phyloP scores from a whole-genome alignment of 768 basidiomycete genomes.

The Lepiota venenata region DNA sequence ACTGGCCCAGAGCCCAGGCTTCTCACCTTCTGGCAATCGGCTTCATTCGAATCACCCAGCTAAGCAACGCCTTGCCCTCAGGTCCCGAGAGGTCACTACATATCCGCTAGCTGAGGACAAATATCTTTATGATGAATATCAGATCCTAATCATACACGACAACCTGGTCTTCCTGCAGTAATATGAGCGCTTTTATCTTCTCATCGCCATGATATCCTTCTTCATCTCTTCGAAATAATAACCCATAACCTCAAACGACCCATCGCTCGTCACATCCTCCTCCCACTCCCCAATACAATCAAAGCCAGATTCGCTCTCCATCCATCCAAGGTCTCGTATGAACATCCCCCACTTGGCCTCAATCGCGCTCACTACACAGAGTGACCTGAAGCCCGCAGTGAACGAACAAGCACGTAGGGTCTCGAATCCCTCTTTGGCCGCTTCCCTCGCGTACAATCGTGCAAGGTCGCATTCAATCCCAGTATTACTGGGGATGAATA shows the following conservation, averaged over 20 bases:
- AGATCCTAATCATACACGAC: too few species aligned
- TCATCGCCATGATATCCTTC: neutral
- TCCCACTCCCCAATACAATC: slow-evolving; percentile 17
- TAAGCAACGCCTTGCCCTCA: too few species aligned
- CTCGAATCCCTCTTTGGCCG: slow-evolving; percentile 1
- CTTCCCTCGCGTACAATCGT: neutral
- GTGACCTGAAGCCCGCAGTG: neutral
- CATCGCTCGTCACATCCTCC: slow-evolving; percentile 8
- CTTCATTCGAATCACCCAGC: too few species aligned
- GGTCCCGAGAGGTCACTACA: too few species aligned
- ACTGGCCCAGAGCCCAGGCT: too few species aligned
- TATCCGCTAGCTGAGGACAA: too few species aligned
- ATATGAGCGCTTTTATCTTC: slow-evolving; percentile 2
- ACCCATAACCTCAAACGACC: slow-evolving; percentile 13
- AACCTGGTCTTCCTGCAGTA: neutral
- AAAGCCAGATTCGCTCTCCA: neutral
- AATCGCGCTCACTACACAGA: neutral
- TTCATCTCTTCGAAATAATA: slow-evolving; percentile 15
- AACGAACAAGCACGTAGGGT: slow-evolving; percentile 3
- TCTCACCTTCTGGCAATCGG: too few species aligned
- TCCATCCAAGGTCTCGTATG: neutral
- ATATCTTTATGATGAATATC: too few species aligned
- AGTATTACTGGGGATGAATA: neutral
- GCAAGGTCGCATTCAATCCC: neutral
- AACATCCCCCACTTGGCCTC: slow-evolving; percentile 6